Percentiles rank a stretch among this genome's conserved stretches.
These are phyloP conservation scores for Cornus controversa DNA, from an alignment of 148 eudicot genomes.

Conservation along the genomic window DNA sequence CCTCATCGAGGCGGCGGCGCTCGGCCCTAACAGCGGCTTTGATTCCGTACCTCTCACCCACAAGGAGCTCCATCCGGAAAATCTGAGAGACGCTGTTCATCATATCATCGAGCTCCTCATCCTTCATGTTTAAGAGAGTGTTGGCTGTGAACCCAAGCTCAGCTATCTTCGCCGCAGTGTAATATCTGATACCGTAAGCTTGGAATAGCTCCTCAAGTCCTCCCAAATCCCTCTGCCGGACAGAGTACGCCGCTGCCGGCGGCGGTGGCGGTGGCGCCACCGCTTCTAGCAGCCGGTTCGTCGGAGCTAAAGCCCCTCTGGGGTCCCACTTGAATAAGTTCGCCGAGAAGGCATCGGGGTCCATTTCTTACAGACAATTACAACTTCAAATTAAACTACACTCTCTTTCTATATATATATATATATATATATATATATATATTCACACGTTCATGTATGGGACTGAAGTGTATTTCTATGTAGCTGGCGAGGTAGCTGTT, in stretches of 20 bases:
- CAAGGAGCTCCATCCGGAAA: slow-evolving; percentile 83
- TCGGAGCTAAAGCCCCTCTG: slow-evolving; percentile 20
- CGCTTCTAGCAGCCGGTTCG: slow-evolving; percentile 37
- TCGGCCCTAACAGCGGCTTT: slow-evolving; percentile 88
- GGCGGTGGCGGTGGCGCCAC: slow-evolving; percentile 26
- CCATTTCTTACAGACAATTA: slow-evolving; percentile 43
- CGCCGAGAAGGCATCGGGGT: slow-evolving; percentile 73
- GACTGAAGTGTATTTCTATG: not conserved
- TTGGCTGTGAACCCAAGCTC: slow-evolving; percentile 91
- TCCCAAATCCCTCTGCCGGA: slow-evolving; percentile 38
- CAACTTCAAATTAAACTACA: not conserved
- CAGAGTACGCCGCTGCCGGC: slow-evolving; percentile 5
- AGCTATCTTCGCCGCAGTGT: slow-evolving; percentile 76
- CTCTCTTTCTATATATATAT: not conserved
- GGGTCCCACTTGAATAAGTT: slow-evolving; percentile 85
- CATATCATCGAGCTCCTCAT: slow-evolving; percentile 94
- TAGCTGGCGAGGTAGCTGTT: not conserved
- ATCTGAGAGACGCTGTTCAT: slow-evolving; percentile 74
- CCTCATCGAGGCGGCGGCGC: slow-evolving; percentile 75
- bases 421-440: not conserved
- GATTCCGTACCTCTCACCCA: slow-evolving; percentile 91
- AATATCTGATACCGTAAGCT: slow-evolving; percentile 75
- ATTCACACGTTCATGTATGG: not conserved
- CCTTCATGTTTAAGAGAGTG: slow-evolving; percentile 84
- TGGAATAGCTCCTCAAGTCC: slow-evolving; percentile 83